Evolutionary conservation across 2,329 filamentous ascomycete species (phyloP).

Genomic region (Fusarium oxysporum): DNA sequence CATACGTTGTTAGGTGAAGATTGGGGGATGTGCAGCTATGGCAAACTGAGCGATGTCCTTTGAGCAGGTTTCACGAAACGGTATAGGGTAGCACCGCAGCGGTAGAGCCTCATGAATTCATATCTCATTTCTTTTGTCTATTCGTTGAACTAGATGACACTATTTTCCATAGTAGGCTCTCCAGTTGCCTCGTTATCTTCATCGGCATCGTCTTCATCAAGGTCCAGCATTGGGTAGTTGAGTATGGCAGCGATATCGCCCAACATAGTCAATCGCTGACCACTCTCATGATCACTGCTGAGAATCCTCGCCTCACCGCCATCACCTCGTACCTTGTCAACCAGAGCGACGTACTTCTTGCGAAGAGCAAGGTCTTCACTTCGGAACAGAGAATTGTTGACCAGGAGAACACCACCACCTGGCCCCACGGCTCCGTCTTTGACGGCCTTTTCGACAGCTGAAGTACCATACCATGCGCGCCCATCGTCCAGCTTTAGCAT

Average conservation of each 20-base stretch:
- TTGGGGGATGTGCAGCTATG: neutral
- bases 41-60: neutral
- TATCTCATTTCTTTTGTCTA: conserved; percentile 21
- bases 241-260: conserved; percentile 91
- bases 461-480: conserved; percentile 88
- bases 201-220: conserved; percentile 75
- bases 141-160: conserved; percentile 47
- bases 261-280: conserved; percentile 82
- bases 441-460: conserved; percentile 84
- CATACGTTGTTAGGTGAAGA: neutral
- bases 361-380: conserved; percentile 81
- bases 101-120: conserved; percentile 4
- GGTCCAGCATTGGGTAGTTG: conserved; percentile 86
- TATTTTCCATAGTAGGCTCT: conserved; percentile 37
- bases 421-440: conserved; percentile 88
- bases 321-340: conserved; percentile 87
- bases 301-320: conserved; percentile 91
- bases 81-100: conserved; percentile 10
- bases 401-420: conserved; percentile 79
- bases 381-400: conserved; percentile 89
- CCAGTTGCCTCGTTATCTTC: conserved; percentile 49
- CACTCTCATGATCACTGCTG: conserved; percentile 94
- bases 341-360: conserved; percentile 83
- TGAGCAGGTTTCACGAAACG: too few relatives aligned
- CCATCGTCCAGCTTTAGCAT: conserved; percentile 86